Percentiles rank a stretch among this genome's conserved stretches.
Conservation (phyloP, 169 alveolate species). For the Fabrea salina region DNA sequence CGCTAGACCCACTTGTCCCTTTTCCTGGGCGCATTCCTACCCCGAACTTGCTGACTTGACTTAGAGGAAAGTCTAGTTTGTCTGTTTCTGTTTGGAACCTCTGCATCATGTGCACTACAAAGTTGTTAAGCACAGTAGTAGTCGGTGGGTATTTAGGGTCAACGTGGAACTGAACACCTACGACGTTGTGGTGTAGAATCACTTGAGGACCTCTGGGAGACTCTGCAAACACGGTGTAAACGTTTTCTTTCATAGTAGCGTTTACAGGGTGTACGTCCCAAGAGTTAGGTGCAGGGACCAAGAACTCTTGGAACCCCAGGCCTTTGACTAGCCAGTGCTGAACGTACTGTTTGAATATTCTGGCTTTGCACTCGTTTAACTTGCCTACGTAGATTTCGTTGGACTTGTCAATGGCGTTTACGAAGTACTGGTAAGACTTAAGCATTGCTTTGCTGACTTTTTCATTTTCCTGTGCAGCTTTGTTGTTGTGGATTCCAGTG, state of each 20-base stretch:
- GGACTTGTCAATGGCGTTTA: not conserved
- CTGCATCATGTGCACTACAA: slow-evolving; percentile 19
- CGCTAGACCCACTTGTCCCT: not conserved
- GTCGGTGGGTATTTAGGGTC: slow-evolving; percentile 23
- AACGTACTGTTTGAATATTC: slow-evolving; percentile 30
- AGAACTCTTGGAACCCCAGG: slow-evolving; percentile 19
- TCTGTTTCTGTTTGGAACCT: slow-evolving; percentile 12
- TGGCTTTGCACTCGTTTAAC: slow-evolving; percentile 14
- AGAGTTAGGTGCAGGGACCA: not conserved
- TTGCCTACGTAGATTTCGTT: slow-evolving; percentile 24
- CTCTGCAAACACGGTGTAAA: slow-evolving; percentile 33
- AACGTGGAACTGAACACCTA: slow-evolving; percentile 27
- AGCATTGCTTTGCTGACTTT: slow-evolving; percentile 23
- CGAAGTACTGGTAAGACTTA: slow-evolving; percentile 5
- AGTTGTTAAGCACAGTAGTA: not conserved
- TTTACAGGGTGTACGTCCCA: slow-evolving; percentile 39
- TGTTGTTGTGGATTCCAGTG: slow-evolving; percentile 26
- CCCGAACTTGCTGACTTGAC: not conserved
- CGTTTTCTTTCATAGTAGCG: slow-evolving; percentile 23
- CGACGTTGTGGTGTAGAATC: slow-evolving; percentile 23
- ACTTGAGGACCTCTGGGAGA: slow-evolving; percentile 28
- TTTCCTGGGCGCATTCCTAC: not conserved
- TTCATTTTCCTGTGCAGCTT: slow-evolving; percentile 31
- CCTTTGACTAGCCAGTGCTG: slow-evolving; percentile 29
- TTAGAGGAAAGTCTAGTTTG: slow-evolving; percentile 12